Percentiles rank a stretch among this genome's conserved stretches.
Conservation (phyloP, 1,284 basidiomycete genomes). For the Moesziomyces parantarcticus region DNA sequence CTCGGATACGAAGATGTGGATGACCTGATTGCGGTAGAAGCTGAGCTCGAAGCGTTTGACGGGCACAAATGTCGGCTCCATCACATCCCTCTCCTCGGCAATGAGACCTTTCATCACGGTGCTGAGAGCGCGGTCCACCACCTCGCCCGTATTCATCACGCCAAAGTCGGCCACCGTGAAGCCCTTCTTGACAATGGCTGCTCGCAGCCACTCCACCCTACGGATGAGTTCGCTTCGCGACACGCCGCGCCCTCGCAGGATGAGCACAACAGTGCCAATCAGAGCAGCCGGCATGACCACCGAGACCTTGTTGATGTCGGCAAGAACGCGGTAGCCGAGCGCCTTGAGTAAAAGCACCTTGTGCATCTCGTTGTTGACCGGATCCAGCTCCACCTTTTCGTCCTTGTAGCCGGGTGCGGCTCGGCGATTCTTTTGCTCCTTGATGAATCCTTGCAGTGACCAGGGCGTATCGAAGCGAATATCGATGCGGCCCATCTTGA, state of each 20-base stretch:
- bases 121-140: slow-evolving; percentile 64
- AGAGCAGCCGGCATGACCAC: slow-evolving; percentile 69
- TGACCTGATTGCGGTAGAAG: slow-evolving; percentile 68
- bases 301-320: slow-evolving; percentile 68
- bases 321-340: slow-evolving; percentile 67
- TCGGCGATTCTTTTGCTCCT: slow-evolving; percentile 59
- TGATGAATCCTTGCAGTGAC: slow-evolving; percentile 66
- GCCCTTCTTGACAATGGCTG: slow-evolving; percentile 64
- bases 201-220: slow-evolving; percentile 64
- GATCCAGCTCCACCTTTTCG: slow-evolving; percentile 49
- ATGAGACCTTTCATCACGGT: slow-evolving; percentile 67
- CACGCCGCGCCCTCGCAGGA: slow-evolving; percentile 67
- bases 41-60: slow-evolving; percentile 67
- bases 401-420: slow-evolving; percentile 36
- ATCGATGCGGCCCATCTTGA: slow-evolving; percentile 68
- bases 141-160: slow-evolving; percentile 56
- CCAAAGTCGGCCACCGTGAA: slow-evolving; percentile 68
- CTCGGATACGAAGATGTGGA: slow-evolving; percentile 64
- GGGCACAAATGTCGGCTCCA: slow-evolving; percentile 67
- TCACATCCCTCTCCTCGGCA: slow-evolving; percentile 62
- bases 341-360: slow-evolving; percentile 65
- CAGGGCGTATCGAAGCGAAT: slow-evolving; percentile 69
- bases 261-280: slow-evolving; percentile 67
- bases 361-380: slow-evolving; percentile 47
- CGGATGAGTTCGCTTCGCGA: slow-evolving; percentile 66